Evolutionary conservation across 345 rosid species (phyloP).

Genomic region (Populus pruinosa): DNA sequence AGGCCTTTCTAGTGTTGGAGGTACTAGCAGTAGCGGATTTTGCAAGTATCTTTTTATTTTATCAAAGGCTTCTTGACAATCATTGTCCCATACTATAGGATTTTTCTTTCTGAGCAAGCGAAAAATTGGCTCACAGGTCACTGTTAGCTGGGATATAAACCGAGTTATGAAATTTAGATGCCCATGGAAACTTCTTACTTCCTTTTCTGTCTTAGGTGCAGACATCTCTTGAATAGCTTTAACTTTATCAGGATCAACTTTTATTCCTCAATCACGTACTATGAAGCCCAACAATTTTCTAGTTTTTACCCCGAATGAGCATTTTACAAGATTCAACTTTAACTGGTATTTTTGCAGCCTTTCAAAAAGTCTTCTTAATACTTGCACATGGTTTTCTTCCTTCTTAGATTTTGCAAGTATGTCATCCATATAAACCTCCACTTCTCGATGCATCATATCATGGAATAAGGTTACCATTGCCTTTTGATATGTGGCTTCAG

Average conservation of each 20-base stretch:
- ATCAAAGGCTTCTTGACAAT: not conserved
- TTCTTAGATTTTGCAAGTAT: too few relatives aligned
- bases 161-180: not conserved
- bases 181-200: not conserved
- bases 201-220: not conserved
- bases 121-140: too few relatives aligned
- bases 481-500: too few relatives aligned
- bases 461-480: too few relatives aligned
- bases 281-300: not conserved
- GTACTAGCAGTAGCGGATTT: not conserved
- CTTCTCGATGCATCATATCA: too few relatives aligned
- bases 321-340: not conserved
- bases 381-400: too few relatives aligned
- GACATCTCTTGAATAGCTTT: not conserved
- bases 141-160: not conserved
- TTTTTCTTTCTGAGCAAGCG: not conserved
- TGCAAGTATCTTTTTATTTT: not conserved
- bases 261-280: not conserved
- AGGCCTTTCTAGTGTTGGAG: not conserved
- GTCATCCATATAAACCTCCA: too few relatives aligned
- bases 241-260: not conserved
- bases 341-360: too few relatives aligned
- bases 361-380: too few relatives aligned
- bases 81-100: not conserved
- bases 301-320: not conserved